These are phyloP conservation scores for Shiraia bambusicola DNA, from an alignment of 2,329 filamentous ascomycete species.

Conservation along the genomic window DNA sequence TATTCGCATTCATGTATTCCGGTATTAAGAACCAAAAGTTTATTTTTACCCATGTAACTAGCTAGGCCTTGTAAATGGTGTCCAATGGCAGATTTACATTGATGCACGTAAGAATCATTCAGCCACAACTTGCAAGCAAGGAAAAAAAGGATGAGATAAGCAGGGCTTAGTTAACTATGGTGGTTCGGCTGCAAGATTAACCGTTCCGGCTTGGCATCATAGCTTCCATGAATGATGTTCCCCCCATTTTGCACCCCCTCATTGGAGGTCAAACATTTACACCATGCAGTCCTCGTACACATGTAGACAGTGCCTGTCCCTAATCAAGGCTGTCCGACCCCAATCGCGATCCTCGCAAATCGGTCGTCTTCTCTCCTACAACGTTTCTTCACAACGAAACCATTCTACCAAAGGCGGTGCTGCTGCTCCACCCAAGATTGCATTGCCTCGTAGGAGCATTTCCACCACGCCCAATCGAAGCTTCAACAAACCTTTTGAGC, in stretches of 20 bases:
- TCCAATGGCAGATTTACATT: no score
- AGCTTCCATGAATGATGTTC: constrained; percentile 16
- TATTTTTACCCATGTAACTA: no score
- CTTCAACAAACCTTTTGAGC: constrained; percentile 35
- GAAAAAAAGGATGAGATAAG: no score
- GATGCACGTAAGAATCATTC: no score
- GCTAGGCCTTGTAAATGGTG: no score
- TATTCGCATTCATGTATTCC: no score
- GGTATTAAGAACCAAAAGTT: no score
- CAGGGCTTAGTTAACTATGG: no score
- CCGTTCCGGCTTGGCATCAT: constrained; percentile 23
- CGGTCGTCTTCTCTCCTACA: constrained; percentile 28
- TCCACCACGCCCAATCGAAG: constrained; percentile 34
- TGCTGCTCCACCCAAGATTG: constrained; percentile 24
- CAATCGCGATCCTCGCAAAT: constrained; percentile 28
- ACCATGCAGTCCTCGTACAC: constrained; percentile 45
- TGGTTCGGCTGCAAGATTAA: constrained; percentile 11
- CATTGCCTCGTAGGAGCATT: constrained; percentile 29
- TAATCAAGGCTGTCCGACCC: constrained; percentile 32
- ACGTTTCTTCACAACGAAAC: constrained; percentile 25
- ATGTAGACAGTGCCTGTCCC: constrained; percentile 44
- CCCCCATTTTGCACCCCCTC: constrained; percentile 4
- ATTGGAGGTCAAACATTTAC: constrained; percentile 17
- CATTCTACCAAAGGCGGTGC: constrained; percentile 38
- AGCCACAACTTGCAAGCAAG: no score